Conservation (phyloP, 108 stramenopile genomes). For the Pseudonitzschia multistriata region DNA sequence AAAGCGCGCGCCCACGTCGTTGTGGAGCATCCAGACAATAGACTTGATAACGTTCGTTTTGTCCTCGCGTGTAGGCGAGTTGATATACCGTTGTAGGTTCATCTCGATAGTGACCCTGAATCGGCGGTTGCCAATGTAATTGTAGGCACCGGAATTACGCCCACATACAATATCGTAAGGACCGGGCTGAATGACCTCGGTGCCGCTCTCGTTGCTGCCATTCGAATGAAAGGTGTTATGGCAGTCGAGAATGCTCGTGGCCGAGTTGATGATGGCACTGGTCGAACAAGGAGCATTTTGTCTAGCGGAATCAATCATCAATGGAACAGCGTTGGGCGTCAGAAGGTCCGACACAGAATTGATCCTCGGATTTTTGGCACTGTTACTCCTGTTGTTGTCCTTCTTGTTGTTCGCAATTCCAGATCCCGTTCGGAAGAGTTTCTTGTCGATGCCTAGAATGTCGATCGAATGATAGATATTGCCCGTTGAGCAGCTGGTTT, state of each 20-base stretch:
- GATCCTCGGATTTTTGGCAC: neutral
- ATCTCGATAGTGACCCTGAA: constrained; percentile 27
- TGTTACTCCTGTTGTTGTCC: neutral
- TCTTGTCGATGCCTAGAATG: constrained; percentile 2
- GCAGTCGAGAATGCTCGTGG: neutral
- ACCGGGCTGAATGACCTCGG: neutral
- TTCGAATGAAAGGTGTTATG: neutral
- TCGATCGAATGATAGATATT: neutral
- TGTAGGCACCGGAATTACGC: constrained; percentile 23
- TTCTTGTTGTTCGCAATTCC: neutral
- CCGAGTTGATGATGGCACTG: neutral
- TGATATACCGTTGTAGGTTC: constrained; percentile 23
- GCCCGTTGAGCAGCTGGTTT: neutral
- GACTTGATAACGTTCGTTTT: constrained; percentile 24
- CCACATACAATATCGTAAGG: constrained; percentile 39
- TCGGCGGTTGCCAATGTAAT: constrained; percentile 31
- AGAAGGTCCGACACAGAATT: neutral
- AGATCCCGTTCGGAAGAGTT: neutral
- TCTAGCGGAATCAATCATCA: neutral
- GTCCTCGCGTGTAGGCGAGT: constrained; percentile 16
- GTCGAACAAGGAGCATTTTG: neutral
- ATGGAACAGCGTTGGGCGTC: neutral
- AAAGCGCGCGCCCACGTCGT: constrained; percentile 29
- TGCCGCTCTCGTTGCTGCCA: neutral
- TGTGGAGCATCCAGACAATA: constrained; percentile 24